phyloP scores from a whole-genome alignment of 495 filamentous ascomycete genomes.

The Annulohypoxylon maeteangense region DNA sequence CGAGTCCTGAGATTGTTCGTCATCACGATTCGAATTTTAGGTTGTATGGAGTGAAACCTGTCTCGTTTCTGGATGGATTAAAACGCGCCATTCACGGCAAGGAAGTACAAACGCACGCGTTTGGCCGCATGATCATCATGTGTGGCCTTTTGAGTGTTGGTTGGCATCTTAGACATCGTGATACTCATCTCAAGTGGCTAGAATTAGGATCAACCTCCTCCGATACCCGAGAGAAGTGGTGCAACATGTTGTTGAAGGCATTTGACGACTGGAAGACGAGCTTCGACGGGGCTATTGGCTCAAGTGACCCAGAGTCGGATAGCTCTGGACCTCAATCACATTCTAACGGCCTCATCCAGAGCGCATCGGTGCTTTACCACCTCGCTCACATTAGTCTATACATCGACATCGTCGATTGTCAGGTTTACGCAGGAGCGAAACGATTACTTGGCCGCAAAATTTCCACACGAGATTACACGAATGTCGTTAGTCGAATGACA shows the following conservation, averaged over 20 bases:
- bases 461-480: conserved; percentile 78
- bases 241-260: conserved; percentile 80
- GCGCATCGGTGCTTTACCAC: conserved; percentile 87
- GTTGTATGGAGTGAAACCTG: conserved; percentile 84
- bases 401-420: conserved; percentile 92
- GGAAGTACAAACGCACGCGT: conserved; percentile 88
- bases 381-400: conserved; percentile 96
- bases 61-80: conserved; percentile 89
- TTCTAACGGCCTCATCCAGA: conserved; percentile 84
- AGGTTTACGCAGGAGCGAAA: conserved; percentile 88
- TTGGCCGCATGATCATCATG: conserved; percentile 95
- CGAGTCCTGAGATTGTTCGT: conserved; percentile 84
- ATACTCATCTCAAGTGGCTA: conserved; percentile 90
- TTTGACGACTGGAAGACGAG: conserved; percentile 96
- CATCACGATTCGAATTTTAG: conserved; percentile 83
- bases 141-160: conserved; percentile 90
- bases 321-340: conserved; percentile 54
- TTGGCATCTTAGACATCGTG: conserved; percentile 96
- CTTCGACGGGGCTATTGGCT: conserved; percentile 76
- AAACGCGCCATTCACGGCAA: conserved; percentile 90
- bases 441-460: conserved; percentile 87
- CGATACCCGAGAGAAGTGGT: conserved; percentile 89
- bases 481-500: conserved; percentile 83
- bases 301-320: conserved; percentile 53
- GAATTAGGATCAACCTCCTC: conserved; percentile 72